These are phyloP conservation scores for Botrytis aclada DNA, from an alignment of 2,329 filamentous ascomycete genomes.

Conservation along the genomic window DNA sequence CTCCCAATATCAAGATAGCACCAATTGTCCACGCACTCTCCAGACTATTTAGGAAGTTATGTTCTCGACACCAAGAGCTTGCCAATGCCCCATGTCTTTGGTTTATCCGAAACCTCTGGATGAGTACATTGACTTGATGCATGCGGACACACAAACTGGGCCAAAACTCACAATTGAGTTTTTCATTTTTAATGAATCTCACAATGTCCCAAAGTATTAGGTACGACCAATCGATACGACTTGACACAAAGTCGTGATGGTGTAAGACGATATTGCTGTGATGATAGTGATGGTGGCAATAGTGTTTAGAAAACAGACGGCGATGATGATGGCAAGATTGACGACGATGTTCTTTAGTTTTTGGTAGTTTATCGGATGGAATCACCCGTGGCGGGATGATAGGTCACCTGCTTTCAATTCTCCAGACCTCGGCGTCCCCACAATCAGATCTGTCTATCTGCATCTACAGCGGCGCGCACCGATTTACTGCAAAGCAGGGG, in stretches of 20 bases:
- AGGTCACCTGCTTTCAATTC: background rate
- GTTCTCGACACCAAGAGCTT: background rate
- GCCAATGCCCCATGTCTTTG: background rate
- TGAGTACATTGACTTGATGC: background rate
- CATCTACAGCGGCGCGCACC: background rate
- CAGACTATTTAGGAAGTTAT: background rate
- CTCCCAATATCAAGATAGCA: background rate
- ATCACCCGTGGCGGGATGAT: background rate
- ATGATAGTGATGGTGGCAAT: background rate
- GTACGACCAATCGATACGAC: background rate
- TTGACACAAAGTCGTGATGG: background rate
- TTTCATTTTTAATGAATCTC: slow-evolving; percentile 5
- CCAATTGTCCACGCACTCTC: background rate
- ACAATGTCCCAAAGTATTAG: background rate
- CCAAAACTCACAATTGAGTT: background rate
- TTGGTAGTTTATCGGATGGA: background rate
- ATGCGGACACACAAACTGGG: background rate
- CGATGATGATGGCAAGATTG: background rate
- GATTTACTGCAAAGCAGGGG: background rate
- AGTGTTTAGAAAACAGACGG: background rate
- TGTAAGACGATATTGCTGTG: background rate
- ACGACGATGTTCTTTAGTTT: background rate
- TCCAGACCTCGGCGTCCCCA: background rate
- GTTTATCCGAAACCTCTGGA: background rate
- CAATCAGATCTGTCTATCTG: background rate